These are phyloP conservation scores for Tanacetum coccineum DNA, from an alignment of 129 eudicot genomes.

Conservation along the genomic window DNA sequence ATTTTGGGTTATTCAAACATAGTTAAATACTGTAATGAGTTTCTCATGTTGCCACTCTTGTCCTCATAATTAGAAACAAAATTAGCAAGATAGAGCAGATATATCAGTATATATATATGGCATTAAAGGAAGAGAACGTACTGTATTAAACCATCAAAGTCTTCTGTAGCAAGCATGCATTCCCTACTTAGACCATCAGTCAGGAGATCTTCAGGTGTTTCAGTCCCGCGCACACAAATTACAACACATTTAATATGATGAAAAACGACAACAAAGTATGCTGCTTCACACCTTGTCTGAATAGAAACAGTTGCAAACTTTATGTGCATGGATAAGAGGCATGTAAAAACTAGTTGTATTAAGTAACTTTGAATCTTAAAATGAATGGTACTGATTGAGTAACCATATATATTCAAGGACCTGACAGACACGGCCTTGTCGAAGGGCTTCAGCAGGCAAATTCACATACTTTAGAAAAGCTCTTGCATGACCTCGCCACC, in stretches of 20 bases:
- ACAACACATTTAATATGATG: conserved; percentile 51
- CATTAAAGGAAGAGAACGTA: conserved; percentile 28
- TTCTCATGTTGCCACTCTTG: too few species aligned
- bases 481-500: conserved; percentile 90
- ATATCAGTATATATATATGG: too few species aligned
- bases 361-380: conserved; percentile 11
- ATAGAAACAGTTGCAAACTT: conserved; percentile 11
- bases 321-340: not conserved
- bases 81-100: too few species aligned
- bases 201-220: conserved; percentile 80
- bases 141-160: conserved; percentile 55
- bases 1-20: too few species aligned
- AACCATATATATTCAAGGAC: too few species aligned
- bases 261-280: conserved; percentile 65
- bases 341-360: conserved; percentile 4
- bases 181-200: too few species aligned
- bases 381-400: conserved; percentile 8
- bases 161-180: too few species aligned
- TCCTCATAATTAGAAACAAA: too few species aligned
- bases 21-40: too few species aligned
- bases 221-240: conserved; percentile 70
- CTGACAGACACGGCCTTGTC: too few species aligned
- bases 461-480: conserved; percentile 54
- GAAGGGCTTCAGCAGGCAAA: too few species aligned
- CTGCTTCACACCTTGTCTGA: conserved; percentile 65